Evolutionary conservation across 768 basidiomycete genomes (phyloP).

Genomic region (Dioszegia crocea): DNA sequence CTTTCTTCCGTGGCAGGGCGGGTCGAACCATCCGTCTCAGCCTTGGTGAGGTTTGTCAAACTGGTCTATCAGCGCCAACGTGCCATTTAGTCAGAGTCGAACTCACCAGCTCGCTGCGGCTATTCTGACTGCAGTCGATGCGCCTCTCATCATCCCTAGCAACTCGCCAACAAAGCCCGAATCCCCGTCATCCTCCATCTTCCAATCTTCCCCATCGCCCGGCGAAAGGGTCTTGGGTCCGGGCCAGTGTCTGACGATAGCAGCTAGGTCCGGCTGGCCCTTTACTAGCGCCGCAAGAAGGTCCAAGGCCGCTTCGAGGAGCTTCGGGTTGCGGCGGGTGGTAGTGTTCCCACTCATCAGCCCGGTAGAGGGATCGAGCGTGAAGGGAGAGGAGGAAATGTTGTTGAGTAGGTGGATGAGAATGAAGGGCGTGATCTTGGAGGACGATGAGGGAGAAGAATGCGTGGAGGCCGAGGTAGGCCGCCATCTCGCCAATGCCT

Average conservation of each 20-base stretch:
- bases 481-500: constrained; percentile 25
- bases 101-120: constrained; percentile 43
- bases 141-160: constrained; percentile 14
- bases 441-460: neutral
- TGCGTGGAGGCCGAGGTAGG: neutral
- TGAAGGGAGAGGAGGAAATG: constrained; percentile 5
- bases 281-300: constrained; percentile 39
- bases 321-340: constrained; percentile 25
- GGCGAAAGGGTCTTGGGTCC: neutral
- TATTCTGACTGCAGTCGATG: constrained; percentile 30
- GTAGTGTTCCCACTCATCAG: neutral
- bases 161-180: constrained; percentile 16
- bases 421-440: constrained; percentile 14
- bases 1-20: constrained; percentile 10
- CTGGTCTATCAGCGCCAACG: constrained; percentile 10
- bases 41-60: constrained; percentile 36
- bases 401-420: constrained; percentile 23
- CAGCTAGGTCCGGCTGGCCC: constrained; percentile 28
- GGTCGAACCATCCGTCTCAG: constrained; percentile 13
- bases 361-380: neutral
- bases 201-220: neutral
- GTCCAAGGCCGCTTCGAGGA: constrained; percentile 44
- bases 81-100: neutral
- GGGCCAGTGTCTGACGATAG: constrained; percentile 16
- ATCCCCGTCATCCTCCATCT: neutral